A percentile compares a stretch with the other conserved stretches of the same genome.
Evolutionary conservation across 257 asterid species (phyloP).

Genomic region (Haberlea rhodopensis): DNA sequence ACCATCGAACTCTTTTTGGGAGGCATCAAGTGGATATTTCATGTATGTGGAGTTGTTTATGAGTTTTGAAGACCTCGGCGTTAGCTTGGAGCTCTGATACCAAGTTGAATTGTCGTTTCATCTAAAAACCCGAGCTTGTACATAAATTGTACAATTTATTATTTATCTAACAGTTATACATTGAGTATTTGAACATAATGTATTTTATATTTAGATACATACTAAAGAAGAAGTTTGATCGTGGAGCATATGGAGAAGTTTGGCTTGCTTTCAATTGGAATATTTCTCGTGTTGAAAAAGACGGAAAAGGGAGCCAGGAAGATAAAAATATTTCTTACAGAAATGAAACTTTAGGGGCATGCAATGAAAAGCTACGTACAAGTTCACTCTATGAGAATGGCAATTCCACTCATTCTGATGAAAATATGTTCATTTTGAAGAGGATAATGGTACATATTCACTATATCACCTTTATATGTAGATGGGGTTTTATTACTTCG

Average conservation of each 20-base stretch:
- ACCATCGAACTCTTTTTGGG: too few relatives aligned
- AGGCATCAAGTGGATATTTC: too few relatives aligned
- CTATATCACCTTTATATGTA: too few relatives aligned
- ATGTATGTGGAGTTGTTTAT: too few relatives aligned
- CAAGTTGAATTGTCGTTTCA: too few relatives aligned
- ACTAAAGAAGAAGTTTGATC: constrained; percentile 87
- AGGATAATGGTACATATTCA: constrained; percentile 76
- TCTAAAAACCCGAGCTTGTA: too few relatives aligned
- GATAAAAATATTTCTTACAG: constrained; percentile 30
- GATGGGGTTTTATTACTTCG: background rate
- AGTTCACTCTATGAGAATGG: constrained; percentile 40
- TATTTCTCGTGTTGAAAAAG: constrained; percentile 60
- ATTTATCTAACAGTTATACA: too few relatives aligned
- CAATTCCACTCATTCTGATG: constrained; percentile 42
- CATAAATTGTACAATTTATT: too few relatives aligned
- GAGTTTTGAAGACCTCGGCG: too few relatives aligned
- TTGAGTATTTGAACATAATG: background rate
- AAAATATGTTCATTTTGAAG: constrained; percentile 78
- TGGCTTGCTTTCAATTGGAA: constrained; percentile 99
- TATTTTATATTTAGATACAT: constrained; percentile 55
- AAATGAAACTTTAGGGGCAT: constrained; percentile 32
- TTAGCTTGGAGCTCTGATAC: too few relatives aligned
- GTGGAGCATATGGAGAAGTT: constrained; percentile 98
- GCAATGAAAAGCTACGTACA: constrained; percentile 38
- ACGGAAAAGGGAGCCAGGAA: constrained; percentile 33